Conservation (phyloP, 2,329 filamentous ascomycete genomes). For the Sporothrix protearum region DNA sequence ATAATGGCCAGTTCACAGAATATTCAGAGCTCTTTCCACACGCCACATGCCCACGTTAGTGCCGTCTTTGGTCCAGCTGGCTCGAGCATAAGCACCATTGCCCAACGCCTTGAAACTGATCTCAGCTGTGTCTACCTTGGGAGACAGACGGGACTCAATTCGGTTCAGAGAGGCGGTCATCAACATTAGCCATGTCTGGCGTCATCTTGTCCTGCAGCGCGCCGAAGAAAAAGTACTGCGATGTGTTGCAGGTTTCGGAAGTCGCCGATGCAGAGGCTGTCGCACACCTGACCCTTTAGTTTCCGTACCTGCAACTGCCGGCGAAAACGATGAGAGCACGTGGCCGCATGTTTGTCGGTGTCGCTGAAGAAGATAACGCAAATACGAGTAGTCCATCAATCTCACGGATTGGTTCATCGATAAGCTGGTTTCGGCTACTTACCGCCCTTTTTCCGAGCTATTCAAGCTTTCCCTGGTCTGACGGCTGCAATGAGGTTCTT, state of each 20-base stretch:
- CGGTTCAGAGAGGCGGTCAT: not conserved
- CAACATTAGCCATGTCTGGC: not conserved
- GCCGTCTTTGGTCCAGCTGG: not conserved
- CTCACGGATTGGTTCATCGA: not conserved
- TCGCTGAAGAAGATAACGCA: not conserved
- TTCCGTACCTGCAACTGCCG: not conserved
- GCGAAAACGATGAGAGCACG: too few relatives aligned
- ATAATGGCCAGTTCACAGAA: not conserved
- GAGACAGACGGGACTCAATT: not conserved
- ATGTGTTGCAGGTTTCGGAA: not conserved
- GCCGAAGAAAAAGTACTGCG: conserved; percentile 11
- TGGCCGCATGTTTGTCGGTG: too few relatives aligned
- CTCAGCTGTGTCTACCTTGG: not conserved
- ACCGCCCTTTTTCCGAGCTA: not conserved
- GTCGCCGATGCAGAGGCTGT: not conserved
- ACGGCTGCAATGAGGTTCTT: not conserved
- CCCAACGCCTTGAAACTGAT: not conserved
- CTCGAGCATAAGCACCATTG: not conserved
- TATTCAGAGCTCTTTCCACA: not conserved
- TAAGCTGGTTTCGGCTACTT: not conserved
- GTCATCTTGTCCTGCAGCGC: conserved; percentile 1
- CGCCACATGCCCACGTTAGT: not conserved
- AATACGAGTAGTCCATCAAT: too few relatives aligned
- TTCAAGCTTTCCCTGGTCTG: not conserved
- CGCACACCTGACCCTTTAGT: not conserved